These are phyloP conservation scores for Bifiguratus adelaidae DNA, from an alignment of 192 early-diverging fungal species.

Conservation along the genomic window DNA sequence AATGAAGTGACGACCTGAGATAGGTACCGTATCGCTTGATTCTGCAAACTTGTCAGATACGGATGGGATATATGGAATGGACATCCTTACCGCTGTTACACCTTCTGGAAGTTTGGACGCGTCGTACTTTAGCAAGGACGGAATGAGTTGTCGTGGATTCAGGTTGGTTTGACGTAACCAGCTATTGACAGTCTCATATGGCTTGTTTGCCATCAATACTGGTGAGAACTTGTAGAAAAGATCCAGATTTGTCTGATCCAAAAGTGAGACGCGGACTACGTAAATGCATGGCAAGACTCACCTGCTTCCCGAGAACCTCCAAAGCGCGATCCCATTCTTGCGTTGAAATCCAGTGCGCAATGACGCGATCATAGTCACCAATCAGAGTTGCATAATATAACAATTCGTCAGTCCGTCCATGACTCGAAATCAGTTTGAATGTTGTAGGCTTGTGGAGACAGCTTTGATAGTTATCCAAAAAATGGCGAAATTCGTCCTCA, in stretches of 20 bases:
- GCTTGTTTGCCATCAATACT: constrained; percentile 72
- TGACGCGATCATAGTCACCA: constrained; percentile 80
- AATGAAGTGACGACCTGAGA: constrained; percentile 69
- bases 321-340: constrained; percentile 67
- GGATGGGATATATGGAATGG: constrained; percentile 1
- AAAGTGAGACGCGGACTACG: background rate
- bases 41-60: constrained; percentile 23
- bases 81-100: constrained; percentile 14
- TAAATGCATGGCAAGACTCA: constrained; percentile 7
- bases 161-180: constrained; percentile 82
- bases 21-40: constrained; percentile 86
- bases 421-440: constrained; percentile 75
- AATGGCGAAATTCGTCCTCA: constrained; percentile 59
- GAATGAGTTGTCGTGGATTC: constrained; percentile 76
- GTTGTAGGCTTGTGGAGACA: constrained; percentile 57
- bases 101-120: constrained; percentile 21
- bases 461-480: constrained; percentile 57
- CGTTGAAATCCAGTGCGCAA: constrained; percentile 76
- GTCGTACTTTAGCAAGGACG: constrained; percentile 72
- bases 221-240: constrained; percentile 86
- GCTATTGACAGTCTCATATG: constrained; percentile 73
- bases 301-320: constrained; percentile 70
- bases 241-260: constrained; percentile 50
- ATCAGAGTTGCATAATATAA: constrained; percentile 75
- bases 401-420: constrained; percentile 74